phyloP scores from a whole-genome alignment of 495 filamentous ascomycete species.

The Lichina pygmaea region DNA sequence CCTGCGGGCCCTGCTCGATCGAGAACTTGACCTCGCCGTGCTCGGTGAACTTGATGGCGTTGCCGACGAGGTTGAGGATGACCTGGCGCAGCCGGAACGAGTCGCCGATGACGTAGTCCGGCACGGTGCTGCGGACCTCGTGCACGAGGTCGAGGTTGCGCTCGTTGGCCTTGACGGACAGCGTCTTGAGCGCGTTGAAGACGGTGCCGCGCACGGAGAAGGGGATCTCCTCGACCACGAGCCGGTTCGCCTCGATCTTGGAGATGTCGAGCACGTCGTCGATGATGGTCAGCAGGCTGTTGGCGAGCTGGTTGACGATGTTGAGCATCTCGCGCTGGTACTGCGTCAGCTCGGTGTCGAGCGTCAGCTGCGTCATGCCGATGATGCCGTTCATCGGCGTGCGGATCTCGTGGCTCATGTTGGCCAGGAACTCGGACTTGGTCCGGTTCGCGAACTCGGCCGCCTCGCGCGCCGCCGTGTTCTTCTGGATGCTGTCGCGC shows the following conservation, averaged over 20 bases:
- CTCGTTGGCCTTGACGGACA: conserved; percentile 94
- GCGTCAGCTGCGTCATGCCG: conserved; percentile 86
- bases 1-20: conserved; percentile 49
- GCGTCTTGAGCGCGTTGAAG: conserved; percentile 90
- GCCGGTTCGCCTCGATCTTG: conserved; percentile 98
- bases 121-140: conserved; percentile 77
- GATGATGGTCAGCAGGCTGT: conserved; percentile 93
- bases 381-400: conserved; percentile 82
- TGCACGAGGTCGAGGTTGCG: conserved; percentile 86
- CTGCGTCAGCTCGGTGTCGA: conserved; percentile 83
- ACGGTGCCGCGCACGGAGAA: conserved; percentile 89
- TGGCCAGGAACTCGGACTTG: conserved; percentile 95
- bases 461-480: conserved; percentile 87
- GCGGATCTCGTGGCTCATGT: conserved; percentile 98
- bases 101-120: conserved; percentile 90
- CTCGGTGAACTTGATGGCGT: conserved; percentile 91
- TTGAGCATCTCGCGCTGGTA: conserved; percentile 98
- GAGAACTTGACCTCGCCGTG: conserved; percentile 88
- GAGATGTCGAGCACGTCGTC: conserved; percentile 98
- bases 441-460: conserved; percentile 95
- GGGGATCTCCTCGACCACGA: conserved; percentile 96
- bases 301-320: conserved; percentile 91
- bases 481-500: conserved; percentile 87
- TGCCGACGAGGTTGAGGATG: conserved; percentile 58
- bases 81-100: conserved; percentile 94